phyloP scores from a whole-genome alignment of 306 rosid species.

The Prunus persica region DNA sequence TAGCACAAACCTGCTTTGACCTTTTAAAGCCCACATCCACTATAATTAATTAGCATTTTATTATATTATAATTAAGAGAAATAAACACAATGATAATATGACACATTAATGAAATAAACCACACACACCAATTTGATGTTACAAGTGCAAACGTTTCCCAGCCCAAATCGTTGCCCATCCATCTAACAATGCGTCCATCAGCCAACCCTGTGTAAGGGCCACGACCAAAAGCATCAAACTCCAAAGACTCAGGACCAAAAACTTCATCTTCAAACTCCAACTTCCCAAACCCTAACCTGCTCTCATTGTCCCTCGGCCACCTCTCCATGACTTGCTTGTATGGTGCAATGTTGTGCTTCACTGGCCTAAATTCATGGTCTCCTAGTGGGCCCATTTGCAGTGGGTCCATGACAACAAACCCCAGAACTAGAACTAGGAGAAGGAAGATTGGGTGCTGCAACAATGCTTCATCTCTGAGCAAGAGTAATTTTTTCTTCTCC shows the following conservation, averaged over 20 bases:
- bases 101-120: too few species aligned
- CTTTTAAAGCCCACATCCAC: conserved; percentile 24
- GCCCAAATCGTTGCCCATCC: conserved; percentile 83
- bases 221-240: conserved; percentile 65
- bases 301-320: conserved; percentile 82
- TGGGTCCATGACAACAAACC: conserved; percentile 83
- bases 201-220: conserved; percentile 93
- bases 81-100: background rate
- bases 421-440: conserved; percentile 47
- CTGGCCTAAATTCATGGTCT: conserved; percentile 64
- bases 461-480: conserved; percentile 52
- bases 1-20: conserved; percentile 68
- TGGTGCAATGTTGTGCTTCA: conserved; percentile 74
- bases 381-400: conserved; percentile 71
- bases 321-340: conserved; percentile 70
- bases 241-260: conserved; percentile 88
- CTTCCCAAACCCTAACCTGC: conserved; percentile 62
- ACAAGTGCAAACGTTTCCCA: conserved; percentile 95
- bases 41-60: background rate
- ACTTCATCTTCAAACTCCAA: conserved; percentile 63
- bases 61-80: too few species aligned
- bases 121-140: conserved; percentile 57
- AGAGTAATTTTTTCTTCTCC: conserved; percentile 57
- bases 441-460: conserved; percentile 69
- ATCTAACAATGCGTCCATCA: conserved; percentile 85